Percentiles rank a stretch among this genome's conserved stretches.
Evolutionary conservation across 176 grass and related monocot genomes (phyloP).

Genomic region (Dendrocalamus sinicus): DNA sequence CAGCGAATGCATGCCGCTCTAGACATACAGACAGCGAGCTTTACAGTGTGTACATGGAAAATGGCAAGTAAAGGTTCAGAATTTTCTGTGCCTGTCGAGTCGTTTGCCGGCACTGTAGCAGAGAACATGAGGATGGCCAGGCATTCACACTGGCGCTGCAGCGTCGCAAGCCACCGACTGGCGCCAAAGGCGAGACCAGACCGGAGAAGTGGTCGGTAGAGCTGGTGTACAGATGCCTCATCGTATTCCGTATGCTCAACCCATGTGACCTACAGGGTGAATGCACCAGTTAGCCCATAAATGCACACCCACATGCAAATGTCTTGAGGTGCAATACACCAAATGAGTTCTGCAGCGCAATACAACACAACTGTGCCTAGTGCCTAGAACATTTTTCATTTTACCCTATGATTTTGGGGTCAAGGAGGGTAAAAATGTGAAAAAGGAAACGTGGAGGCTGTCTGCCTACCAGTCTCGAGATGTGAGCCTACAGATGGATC

Average conservation of each 20-base stretch:
- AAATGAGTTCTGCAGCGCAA: constrained; percentile 44
- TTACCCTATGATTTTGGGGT: neutral
- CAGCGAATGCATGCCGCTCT: neutral
- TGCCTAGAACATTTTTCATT: constrained; percentile 31
- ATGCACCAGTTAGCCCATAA: constrained; percentile 81
- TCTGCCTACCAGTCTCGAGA: constrained; percentile 24
- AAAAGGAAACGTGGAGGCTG: neutral
- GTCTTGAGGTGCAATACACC: constrained; percentile 43
- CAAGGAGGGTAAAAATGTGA: constrained; percentile 31
- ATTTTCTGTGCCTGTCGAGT: constrained; percentile 52
- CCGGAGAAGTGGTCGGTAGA: constrained; percentile 69
- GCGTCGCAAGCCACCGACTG: constrained; percentile 78
- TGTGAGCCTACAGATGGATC: constrained; percentile 25
- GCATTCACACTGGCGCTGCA: constrained; percentile 83
- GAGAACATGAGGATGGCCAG: constrained; percentile 82
- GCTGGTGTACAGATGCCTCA: constrained; percentile 70
- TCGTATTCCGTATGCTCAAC: constrained; percentile 95
- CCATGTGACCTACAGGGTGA: constrained; percentile 91
- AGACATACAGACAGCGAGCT: neutral
- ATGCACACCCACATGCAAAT: constrained; percentile 70
- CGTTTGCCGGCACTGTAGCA: constrained; percentile 51
- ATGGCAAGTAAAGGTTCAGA: constrained; percentile 29
- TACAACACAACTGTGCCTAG: constrained; percentile 33
- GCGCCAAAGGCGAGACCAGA: constrained; percentile 81
- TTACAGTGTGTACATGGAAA: constrained; percentile 34